Evolutionary conservation across 1,284 basidiomycete genomes (phyloP).

Genomic region (Fomitopsis schrenkii): DNA sequence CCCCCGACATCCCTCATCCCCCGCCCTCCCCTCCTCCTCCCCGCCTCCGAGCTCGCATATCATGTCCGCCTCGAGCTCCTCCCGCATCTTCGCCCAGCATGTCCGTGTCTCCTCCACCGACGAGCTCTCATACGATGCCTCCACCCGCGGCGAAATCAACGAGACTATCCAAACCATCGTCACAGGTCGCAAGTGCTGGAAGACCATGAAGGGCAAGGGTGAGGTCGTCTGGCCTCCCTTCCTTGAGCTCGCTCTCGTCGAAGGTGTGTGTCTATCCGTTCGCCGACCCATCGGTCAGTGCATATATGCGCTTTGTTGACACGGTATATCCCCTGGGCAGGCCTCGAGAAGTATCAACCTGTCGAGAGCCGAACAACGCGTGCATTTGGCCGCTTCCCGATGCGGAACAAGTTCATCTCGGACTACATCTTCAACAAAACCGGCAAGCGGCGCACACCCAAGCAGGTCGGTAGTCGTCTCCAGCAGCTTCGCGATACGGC

Average conservation of each 20-base stretch:
- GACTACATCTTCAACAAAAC: conserved; percentile 65
- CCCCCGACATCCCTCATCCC: neutral
- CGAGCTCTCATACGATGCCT: conserved; percentile 28
- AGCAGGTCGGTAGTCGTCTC: conserved; percentile 71
- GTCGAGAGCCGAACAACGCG: conserved; percentile 67
- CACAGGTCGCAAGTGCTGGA: conserved; percentile 68
- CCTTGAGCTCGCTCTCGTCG: conserved; percentile 69
- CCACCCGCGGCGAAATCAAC: conserved; percentile 24
- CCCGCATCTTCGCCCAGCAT: conserved; percentile 23
- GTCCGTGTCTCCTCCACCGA: conserved; percentile 30
- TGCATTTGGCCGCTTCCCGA: conserved; percentile 67
- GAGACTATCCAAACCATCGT: conserved; percentile 51
- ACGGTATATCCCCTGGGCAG: conserved; percentile 25
- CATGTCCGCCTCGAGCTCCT: conserved; percentile 15
- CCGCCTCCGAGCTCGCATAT: conserved; percentile 3
- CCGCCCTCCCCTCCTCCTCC: conserved; percentile 1
- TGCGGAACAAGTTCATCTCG: conserved; percentile 73
- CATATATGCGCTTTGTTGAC: conserved; percentile 1
- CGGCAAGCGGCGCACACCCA: conserved; percentile 61
- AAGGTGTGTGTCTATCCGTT: conserved; percentile 41
- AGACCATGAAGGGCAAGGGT: conserved; percentile 60
- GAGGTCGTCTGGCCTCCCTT: conserved; percentile 75
- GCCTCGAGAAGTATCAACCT: conserved; percentile 66
- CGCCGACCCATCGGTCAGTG: conserved; percentile 5
- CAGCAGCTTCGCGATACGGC: conserved; percentile 71